Conservation (phyloP, 805 yeast genomes). For the Kodamaea kaohsiungensis region DNA sequence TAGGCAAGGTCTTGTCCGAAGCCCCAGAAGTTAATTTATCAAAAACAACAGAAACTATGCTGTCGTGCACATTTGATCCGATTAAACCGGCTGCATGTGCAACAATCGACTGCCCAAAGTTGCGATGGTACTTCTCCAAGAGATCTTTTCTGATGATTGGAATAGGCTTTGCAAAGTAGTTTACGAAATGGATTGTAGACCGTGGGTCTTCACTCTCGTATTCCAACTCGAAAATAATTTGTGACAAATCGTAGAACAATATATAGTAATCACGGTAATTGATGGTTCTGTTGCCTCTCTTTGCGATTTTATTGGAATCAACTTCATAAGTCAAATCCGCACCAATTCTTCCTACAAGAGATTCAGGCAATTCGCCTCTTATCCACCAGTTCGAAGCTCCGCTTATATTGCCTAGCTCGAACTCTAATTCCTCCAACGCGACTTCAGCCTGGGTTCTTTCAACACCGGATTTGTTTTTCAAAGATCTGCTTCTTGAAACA, state of each 20-base stretch:
- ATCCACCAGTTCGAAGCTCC: slow-evolving; percentile 66
- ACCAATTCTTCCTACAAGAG: slow-evolving; percentile 40
- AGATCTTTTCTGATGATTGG: slow-evolving; percentile 48
- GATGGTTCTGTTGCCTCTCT: slow-evolving; percentile 55
- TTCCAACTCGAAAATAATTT: slow-evolving; percentile 56
- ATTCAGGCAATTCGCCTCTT: slow-evolving; percentile 56
- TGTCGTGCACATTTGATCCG: slow-evolving; percentile 35
- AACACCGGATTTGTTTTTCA: slow-evolving; percentile 14
- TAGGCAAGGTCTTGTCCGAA: slow-evolving; percentile 11
- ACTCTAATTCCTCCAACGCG: slow-evolving; percentile 24
- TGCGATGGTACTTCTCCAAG: slow-evolving; percentile 49
- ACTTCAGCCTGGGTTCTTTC: slow-evolving; percentile 33
- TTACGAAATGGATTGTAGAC: slow-evolving; percentile 40
- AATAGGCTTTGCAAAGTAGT: slow-evolving; percentile 35
- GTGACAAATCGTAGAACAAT: slow-evolving; percentile 71
- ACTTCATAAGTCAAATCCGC: slow-evolving; percentile 62
- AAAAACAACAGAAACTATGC: slow-evolving; percentile 26
- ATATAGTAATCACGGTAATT: slow-evolving; percentile 67
- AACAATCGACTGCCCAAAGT: slow-evolving; percentile 54
- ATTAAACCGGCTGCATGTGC: slow-evolving; percentile 30
- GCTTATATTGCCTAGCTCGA: slow-evolving; percentile 30
- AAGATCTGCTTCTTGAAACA: slow-evolving; percentile 16
- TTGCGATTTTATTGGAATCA: slow-evolving; percentile 55
- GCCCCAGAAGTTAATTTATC: slow-evolving; percentile 14
- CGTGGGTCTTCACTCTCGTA: slow-evolving; percentile 59